Base-by-base conservation (phyloP, 2,329 filamentous ascomycete genomes). In the Graphiopsis chlorocephala region DNA sequence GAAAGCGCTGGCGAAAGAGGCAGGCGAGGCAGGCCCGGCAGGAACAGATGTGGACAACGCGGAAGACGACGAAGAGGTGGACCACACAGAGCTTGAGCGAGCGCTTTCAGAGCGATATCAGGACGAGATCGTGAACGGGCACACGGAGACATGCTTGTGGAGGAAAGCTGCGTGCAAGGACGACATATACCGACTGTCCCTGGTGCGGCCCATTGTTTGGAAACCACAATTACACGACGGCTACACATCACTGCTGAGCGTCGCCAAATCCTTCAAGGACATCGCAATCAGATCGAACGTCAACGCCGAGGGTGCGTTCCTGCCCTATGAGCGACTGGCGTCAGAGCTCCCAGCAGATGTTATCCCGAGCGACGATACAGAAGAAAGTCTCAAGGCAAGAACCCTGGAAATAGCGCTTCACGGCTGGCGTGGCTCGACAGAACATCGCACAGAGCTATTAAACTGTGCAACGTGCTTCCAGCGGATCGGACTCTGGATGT, bases 401-500 rank as follows among this genome's bases (percentile, higher is more conserved):
- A 71, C 72, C 15, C 70, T 78, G 25, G 64, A 71, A 12, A 72
- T 77, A 7, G 74, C 81, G 3, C 71, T 83, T 23, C 81, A 80
- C 66, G 81, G 82, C 66, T 84, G 82, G 81, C 73, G 74, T n/a
- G 81, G 79, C 78, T 83, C 74, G 78, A 87, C 72, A 77, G 88
- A 74, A 63, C 79, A 86, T 1, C 86, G 90, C 25, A 87, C 89
- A 47, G 90, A 92, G 66, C 86, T 94, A 17, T 88, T 91, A 6
- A 88, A 88, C 4, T 99, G 95, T 76, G 85, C 89, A 65, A 91
- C 92, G 23, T 99, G 95, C 75, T 90, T 96, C 73, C 88, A 95
- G 65, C 88, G 93, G 1, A 82, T 98, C 0, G 95, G 95, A 0
- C 83, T 99, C 2, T 99, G 95, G 95, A 90, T 99, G 82, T 98